These are phyloP conservation scores for Camelina sativa DNA, from an alignment of 345 rosid species.

Conservation along the genomic window DNA sequence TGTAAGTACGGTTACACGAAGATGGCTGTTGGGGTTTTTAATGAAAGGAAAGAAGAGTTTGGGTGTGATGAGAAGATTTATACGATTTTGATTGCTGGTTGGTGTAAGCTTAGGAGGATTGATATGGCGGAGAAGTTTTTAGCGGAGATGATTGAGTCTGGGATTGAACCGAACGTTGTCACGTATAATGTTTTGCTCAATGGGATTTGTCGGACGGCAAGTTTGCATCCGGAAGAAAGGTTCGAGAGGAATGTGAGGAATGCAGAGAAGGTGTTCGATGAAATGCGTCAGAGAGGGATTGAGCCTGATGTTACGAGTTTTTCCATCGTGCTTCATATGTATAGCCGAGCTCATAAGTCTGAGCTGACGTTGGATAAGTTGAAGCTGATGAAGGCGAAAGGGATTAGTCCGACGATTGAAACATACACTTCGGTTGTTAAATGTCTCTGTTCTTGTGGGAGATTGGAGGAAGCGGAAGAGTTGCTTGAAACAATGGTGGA, in stretches of 20 bases:
- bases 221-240: conserved; percentile 70
- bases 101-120: conserved; percentile 74
- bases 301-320: conserved; percentile 84
- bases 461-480: conserved; percentile 67
- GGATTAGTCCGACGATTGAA: conserved; percentile 62
- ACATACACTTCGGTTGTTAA: conserved; percentile 78
- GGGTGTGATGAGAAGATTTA: conserved; percentile 55
- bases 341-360: conserved; percentile 83
- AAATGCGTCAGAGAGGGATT: conserved; percentile 78
- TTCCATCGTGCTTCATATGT: conserved; percentile 78
- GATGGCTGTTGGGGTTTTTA: conserved; percentile 67
- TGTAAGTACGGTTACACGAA: conserved; percentile 78
- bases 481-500: conserved; percentile 72
- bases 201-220: conserved; percentile 82
- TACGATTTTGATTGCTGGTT: conserved; percentile 73
- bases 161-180: conserved; percentile 70
- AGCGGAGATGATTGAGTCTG: conserved; percentile 65
- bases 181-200: conserved; percentile 74
- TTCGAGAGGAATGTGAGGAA: conserved; percentile 61
- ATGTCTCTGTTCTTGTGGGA: conserved; percentile 81
- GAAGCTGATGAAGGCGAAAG: conserved; percentile 68
- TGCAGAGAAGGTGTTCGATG: conserved; percentile 81
- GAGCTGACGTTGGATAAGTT: conserved; percentile 72
- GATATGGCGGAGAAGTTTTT: conserved; percentile 82
- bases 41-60: conserved; percentile 53